Conservation (phyloP, 108 stramenopile genomes). For the Fragilariopsis cylindrus region DNA sequence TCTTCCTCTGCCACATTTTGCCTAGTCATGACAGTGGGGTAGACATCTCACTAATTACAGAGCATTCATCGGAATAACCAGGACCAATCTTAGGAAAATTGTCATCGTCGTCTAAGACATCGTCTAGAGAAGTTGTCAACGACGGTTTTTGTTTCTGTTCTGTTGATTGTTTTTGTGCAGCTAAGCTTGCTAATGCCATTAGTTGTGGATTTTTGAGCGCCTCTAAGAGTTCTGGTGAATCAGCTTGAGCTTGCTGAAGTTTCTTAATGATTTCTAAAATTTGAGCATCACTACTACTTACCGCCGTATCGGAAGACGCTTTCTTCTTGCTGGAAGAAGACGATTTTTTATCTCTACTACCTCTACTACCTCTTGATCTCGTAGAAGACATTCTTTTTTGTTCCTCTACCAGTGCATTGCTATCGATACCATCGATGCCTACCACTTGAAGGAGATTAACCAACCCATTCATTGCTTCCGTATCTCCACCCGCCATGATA, state of each 20-base stretch:
- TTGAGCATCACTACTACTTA: slow-evolving; percentile 38
- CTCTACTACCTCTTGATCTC: neutral
- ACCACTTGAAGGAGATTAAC: slow-evolving; percentile 43
- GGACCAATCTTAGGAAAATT: slow-evolving; percentile 68
- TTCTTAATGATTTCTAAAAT: slow-evolving; percentile 50
- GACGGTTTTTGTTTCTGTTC: slow-evolving; percentile 5
- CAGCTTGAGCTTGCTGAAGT: slow-evolving; percentile 43
- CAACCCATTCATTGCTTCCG: slow-evolving; percentile 45
- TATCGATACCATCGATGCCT: slow-evolving; percentile 42
- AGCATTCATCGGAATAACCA: slow-evolving; percentile 54
- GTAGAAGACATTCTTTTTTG: slow-evolving; percentile 15
- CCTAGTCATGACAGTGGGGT: slow-evolving; percentile 60
- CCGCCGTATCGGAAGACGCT: slow-evolving; percentile 5
- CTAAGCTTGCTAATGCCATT: slow-evolving; percentile 32
- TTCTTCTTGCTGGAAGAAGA: neutral
- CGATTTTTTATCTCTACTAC: neutral
- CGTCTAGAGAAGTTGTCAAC: slow-evolving; percentile 25
- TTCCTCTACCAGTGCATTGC: slow-evolving; percentile 22
- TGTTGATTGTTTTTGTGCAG: slow-evolving; percentile 24
- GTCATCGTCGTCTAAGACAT: slow-evolving; percentile 48
- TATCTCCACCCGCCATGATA: slow-evolving; percentile 41
- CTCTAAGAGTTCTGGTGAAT: slow-evolving; percentile 50
- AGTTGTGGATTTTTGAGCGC: slow-evolving; percentile 42
- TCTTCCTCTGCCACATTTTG: slow-evolving; percentile 53
- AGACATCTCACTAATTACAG: slow-evolving; percentile 51